Conservation (phyloP, 140 eudicot genomes). For the Oenanthe javanica region DNA sequence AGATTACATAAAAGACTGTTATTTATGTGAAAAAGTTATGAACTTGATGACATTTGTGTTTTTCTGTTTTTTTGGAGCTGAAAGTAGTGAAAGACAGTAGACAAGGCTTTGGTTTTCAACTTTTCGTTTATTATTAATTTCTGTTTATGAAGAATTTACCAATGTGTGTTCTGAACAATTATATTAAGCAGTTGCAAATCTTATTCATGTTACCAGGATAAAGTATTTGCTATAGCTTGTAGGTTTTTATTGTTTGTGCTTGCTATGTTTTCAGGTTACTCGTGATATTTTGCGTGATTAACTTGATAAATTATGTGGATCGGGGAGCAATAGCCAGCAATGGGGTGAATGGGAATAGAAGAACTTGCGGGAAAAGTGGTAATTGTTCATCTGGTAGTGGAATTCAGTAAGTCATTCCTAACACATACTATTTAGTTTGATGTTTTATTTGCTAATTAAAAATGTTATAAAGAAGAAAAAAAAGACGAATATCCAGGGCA, state of each 20-base stretch:
- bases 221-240: neutral
- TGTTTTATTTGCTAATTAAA: too few relatives aligned
- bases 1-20: neutral
- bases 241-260: neutral
- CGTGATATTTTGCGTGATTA: conserved; percentile 67
- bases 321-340: conserved; percentile 98
- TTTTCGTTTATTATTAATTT: neutral
- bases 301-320: conserved; percentile 76
- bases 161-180: neutral
- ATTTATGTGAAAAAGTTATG: neutral
- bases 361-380: conserved; percentile 50
- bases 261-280: conserved; percentile 55
- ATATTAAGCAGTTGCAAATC: too few relatives aligned
- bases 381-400: conserved; percentile 84
- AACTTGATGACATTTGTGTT: neutral
- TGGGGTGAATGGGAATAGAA: conserved; percentile 82
- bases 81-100: neutral
- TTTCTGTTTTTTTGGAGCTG: neutral
- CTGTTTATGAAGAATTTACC: neutral
- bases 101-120: neutral
- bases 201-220: too few relatives aligned
- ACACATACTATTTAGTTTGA: neutral
- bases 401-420: conserved; percentile 67
- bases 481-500: neutral
- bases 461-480: neutral